Percentiles rank a stretch among this genome's conserved stretches.
These are phyloP conservation scores for Melocanna baccifera DNA, from an alignment of 176 grass and related monocot genomes.

Conservation along the genomic window DNA sequence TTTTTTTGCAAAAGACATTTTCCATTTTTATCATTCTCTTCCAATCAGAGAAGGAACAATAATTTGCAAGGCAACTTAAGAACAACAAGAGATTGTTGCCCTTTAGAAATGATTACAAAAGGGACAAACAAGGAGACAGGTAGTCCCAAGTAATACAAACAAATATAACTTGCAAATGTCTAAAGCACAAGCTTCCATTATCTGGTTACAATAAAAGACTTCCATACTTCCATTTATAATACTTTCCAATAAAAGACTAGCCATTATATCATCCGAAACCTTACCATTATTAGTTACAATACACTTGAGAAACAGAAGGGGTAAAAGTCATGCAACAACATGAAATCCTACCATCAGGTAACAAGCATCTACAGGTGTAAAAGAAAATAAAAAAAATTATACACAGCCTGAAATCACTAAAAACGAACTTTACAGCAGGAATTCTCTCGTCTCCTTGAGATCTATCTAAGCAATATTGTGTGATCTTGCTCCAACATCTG, in stretches of 20 bases:
- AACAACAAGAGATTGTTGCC: background rate
- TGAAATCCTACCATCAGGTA: conserved; percentile 16
- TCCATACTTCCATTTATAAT: background rate
- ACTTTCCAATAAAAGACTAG: background rate
- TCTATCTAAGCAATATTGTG: conserved; percentile 34
- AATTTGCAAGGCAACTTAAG: background rate
- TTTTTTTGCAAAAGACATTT: background rate
- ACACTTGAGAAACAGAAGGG: conserved; percentile 6
- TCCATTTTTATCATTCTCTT: background rate
- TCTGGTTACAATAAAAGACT: background rate
- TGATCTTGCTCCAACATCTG: conserved; percentile 32
- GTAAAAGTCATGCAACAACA: background rate
- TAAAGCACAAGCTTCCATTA: background rate
- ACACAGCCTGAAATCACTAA: conserved; percentile 21
- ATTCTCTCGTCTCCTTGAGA: conserved; percentile 15
- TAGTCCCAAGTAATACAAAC: background rate
- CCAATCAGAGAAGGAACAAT: background rate
- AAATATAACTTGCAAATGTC: background rate
- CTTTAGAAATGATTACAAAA: background rate
- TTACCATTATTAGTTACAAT: conserved; percentile 16
- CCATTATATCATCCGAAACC: conserved; percentile 22
- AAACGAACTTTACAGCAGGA: conserved; percentile 44
- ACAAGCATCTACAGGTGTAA: conserved; percentile 29
- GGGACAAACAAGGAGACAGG: background rate
- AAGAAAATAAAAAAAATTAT: background rate